Evolutionary conservation across 2,329 filamentous ascomycete species (phyloP).

Genomic region (Claviceps maximensis): DNA sequence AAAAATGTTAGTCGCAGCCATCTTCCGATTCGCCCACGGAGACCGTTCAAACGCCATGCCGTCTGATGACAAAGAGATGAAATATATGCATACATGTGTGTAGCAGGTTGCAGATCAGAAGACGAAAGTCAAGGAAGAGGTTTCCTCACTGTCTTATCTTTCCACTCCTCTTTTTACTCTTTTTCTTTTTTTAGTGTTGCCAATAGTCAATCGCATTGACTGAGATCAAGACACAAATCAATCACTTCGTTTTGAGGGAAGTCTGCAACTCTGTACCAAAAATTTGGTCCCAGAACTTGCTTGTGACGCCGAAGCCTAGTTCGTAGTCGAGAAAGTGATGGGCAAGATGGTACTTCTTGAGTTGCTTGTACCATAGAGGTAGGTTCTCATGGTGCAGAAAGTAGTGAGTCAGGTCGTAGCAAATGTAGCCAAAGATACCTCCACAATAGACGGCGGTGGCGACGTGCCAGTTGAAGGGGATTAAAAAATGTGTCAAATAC

Average conservation of each 20-base stretch:
- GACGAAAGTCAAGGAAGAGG: background rate
- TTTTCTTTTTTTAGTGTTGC: background rate
- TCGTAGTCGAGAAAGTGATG: conserved; percentile 98
- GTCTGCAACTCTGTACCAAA: conserved; percentile 72
- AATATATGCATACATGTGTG: conserved; percentile 6
- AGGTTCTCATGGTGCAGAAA: conserved; percentile 94
- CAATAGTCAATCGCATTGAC: background rate
- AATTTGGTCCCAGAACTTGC: conserved; percentile 84
- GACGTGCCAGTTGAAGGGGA: conserved; percentile 75
- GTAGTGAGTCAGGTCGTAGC: conserved; percentile 96
- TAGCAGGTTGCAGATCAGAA: conserved; percentile 1
- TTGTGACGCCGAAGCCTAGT: conserved; percentile 93
- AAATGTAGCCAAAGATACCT: conserved; percentile 88
- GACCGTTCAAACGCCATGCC: conserved; percentile 6
- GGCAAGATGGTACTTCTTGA: conserved; percentile 96
- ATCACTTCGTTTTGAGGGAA: conserved; percentile 21
- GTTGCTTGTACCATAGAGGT: conserved; percentile 73
- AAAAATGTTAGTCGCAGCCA: background rate
- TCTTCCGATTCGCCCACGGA: background rate
- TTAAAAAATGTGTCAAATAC: conserved; percentile 71
- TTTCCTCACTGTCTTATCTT: background rate
- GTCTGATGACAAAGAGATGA: background rate
- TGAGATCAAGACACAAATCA: background rate
- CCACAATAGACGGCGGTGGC: conserved; percentile 72
- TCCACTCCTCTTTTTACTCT: background rate